Evolutionary conservation across 257 asterid species (phyloP).

Genomic region (Solanum pennellii): DNA sequence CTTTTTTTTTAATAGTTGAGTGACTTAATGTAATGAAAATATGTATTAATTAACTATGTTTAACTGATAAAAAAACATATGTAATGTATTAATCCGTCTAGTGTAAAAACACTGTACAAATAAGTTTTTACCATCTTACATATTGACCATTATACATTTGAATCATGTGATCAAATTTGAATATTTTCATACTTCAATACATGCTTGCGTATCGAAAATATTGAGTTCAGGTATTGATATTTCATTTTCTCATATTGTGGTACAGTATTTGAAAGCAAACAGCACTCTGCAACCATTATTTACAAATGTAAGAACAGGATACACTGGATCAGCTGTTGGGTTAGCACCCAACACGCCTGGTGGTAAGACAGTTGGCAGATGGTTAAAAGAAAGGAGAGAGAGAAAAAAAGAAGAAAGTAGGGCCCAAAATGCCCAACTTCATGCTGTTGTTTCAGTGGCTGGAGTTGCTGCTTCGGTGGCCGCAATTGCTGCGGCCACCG

Average conservation of each 20-base stretch:
- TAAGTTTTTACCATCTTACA: neutral
- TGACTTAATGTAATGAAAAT: neutral
- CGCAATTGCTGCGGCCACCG: slow-evolving; percentile 88
- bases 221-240: neutral
- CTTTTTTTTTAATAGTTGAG: neutral
- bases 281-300: slow-evolving; percentile 82
- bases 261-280: slow-evolving; percentile 81
- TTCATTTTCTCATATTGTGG: neutral
- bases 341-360: slow-evolving; percentile 66
- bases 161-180: neutral
- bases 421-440: slow-evolving; percentile 86
- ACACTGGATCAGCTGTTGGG: slow-evolving; percentile 15
- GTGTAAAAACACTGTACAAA: neutral
- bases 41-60: neutral
- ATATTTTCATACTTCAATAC: neutral
- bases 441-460: slow-evolving; percentile 81
- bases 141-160: neutral
- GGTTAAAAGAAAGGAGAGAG: slow-evolving; percentile 90
- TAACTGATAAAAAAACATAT: neutral
- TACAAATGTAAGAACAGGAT: slow-evolving; percentile 52
- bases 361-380: slow-evolving; percentile 85
- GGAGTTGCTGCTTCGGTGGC: slow-evolving; percentile 95
- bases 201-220: neutral
- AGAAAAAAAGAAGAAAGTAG: slow-evolving; percentile 93
- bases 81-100: neutral